A percentile compares a stretch with the other conserved stretches of the same genome.
Evolutionary conservation across 2,329 filamentous ascomycete genomes (phyloP).

Genomic region (Annulohypoxylon truncatum): DNA sequence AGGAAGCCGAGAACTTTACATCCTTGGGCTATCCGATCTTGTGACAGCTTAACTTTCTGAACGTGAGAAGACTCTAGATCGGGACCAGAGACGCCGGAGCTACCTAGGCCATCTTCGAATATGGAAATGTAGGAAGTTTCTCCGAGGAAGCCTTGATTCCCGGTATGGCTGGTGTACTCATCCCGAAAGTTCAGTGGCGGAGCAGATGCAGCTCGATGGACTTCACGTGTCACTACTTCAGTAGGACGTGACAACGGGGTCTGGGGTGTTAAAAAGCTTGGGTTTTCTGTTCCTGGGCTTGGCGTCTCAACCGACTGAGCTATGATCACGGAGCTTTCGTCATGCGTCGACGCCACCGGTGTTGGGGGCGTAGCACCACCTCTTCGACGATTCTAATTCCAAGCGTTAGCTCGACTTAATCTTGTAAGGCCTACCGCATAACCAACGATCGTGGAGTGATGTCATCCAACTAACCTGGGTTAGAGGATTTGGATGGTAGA

Average conservation of each 20-base stretch:
- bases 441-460: neutral
- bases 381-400: constrained; percentile 38
- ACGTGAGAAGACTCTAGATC: constrained; percentile 44
- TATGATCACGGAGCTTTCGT: constrained; percentile 30
- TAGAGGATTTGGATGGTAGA: constrained; percentile 52
- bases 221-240: constrained; percentile 34
- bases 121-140: constrained; percentile 49
- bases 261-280: constrained; percentile 12
- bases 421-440: neutral
- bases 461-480: constrained; percentile 45
- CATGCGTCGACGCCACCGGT: constrained; percentile 38
- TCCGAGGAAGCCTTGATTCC: constrained; percentile 49
- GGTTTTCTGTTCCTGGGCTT: constrained; percentile 8
- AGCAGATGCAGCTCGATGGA: constrained; percentile 49
- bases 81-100: constrained; percentile 43
- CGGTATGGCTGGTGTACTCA: constrained; percentile 32
- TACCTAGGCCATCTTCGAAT: constrained; percentile 49
- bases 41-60: constrained; percentile 45
- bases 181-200: constrained; percentile 45
- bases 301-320: constrained; percentile 43
- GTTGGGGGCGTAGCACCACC: constrained; percentile 38
- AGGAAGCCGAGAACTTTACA: constrained; percentile 50
- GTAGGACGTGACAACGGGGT: constrained; percentile 19
- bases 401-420: constrained; percentile 12
- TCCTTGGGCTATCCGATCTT: constrained; percentile 49